Base-by-base conservation (phyloP, 805 yeast species). In the Debaryomyces maramus region DNA sequence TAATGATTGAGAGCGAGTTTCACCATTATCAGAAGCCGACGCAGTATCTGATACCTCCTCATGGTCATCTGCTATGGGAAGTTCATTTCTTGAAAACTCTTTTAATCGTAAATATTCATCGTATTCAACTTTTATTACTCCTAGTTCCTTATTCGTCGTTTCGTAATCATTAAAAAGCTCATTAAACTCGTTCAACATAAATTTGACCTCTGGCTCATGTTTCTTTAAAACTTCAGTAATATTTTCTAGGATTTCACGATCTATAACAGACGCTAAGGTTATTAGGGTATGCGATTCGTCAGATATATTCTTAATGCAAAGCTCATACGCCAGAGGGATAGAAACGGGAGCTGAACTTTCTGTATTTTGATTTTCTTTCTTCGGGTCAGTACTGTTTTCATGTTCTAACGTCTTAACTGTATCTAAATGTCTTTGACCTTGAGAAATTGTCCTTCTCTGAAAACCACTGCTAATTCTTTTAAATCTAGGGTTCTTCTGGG, bases 161-260 rank as follows among this genome's bases (percentile, higher is more conserved):
- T 47, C 51, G 38, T 70, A 70, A 15, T 58, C 61, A 5, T 41
- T 44, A 13, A 58, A 51, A 8, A 59, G 38, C 0, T 54, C 53
- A 9, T 48, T 47, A 21, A 66, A 50, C 10, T 51, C 51, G 2
- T 52, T 51, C 33, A 67, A 36, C 1, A 51, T 44, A 4, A 42
- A 32, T 7, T 56, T 46, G 7, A 67, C 51, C 30, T 49, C 58
- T 0, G 73, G 70, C 41, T 70, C 74, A 34, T 67, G 52, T 6
- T 39, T 38, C 40, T 69, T 70, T 10, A 70, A 51, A 43, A 64
- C 68, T 5, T 45, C 48, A 11, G 70, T 62, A n/a, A 70, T 45
- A 3, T 52, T 49, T 23, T 60, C 64, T 40, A 70, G 49, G 2
- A 68, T 61, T 17, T 54, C 54, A 14, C 55, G 45, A 39, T 70